A percentile compares a stretch with the other conserved stretches of the same genome.
Conservation (phyloP, 2,329 filamentous ascomycete genomes). For the Claviceps sp. region DNA sequence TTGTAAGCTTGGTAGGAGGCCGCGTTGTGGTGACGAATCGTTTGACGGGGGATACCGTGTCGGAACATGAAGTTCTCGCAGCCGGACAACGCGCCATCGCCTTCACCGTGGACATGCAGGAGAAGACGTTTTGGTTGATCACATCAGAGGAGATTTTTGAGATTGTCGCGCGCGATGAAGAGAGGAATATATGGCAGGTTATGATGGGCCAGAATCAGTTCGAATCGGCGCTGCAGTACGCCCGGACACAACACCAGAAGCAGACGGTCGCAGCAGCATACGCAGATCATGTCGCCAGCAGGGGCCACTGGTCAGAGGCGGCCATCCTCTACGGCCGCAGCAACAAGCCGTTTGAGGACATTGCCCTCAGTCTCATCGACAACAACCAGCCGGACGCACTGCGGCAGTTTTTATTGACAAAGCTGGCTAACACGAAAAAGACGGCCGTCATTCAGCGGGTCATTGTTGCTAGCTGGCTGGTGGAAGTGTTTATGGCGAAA, state of each 20-base stretch:
- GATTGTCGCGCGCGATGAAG: conserved; percentile 80
- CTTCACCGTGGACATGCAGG: conserved; percentile 77
- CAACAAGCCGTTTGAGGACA: conserved; percentile 93
- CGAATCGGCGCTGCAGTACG: conserved; percentile 75
- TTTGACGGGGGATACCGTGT: conserved; percentile 72
- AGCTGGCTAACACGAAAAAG: conserved; percentile 71
- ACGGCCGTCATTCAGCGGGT: conserved; percentile 78
- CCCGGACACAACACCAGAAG: conserved; percentile 65
- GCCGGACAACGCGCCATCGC: conserved; percentile 68
- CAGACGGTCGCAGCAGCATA: conserved; percentile 87
- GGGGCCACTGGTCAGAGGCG: conserved; percentile 72
- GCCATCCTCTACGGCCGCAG: conserved; percentile 86
- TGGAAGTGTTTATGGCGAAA: conserved; percentile 96
- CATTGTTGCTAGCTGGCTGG: conserved; percentile 90
- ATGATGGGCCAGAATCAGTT: conserved; percentile 81
- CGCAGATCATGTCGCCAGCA: conserved; percentile 73
- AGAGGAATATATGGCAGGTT: conserved; percentile 87
- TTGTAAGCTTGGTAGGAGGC: conserved; percentile 69
- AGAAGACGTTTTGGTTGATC: conserved; percentile 96
- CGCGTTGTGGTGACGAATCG: conserved; percentile 77
- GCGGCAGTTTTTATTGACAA: conserved; percentile 77
- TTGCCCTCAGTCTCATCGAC: conserved; percentile 82
- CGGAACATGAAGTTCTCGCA: conserved; percentile 76
- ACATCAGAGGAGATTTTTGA: conserved; percentile 86
- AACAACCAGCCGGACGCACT: conserved; percentile 80